Percentiles rank a stretch among this genome's conserved stretches.
These are phyloP conservation scores for Pythium brassicae DNA, from an alignment of 352 stramenopile genomes.

Conservation along the genomic window DNA sequence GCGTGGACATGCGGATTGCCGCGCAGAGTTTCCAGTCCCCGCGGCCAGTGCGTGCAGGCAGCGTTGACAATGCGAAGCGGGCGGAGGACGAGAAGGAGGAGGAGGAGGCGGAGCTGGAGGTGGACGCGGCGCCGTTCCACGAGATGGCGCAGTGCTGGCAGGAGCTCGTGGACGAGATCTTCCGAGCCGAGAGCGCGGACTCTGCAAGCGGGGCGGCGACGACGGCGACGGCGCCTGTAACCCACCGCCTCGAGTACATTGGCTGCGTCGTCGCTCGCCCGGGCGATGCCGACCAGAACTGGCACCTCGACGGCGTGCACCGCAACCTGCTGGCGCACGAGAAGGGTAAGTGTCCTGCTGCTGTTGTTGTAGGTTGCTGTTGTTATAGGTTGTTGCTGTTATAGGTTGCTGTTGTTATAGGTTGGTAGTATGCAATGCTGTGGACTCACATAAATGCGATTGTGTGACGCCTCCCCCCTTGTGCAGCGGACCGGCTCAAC, in stretches of 20 bases:
- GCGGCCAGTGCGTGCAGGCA: slow-evolving; percentile 3
- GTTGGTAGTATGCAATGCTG: background rate
- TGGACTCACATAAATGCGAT: too few species aligned
- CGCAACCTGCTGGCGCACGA: slow-evolving; percentile 43
- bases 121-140: slow-evolving; percentile 26
- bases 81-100: background rate
- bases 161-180: slow-evolving; percentile 16
- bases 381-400: too few species aligned
- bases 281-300: slow-evolving; percentile 67
- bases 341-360: slow-evolving; percentile 34
- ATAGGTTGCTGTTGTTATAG: too few species aligned
- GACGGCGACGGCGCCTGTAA: slow-evolving; percentile 8
- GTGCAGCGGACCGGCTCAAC: slow-evolving; percentile 59
- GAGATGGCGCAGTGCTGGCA: slow-evolving; percentile 31
- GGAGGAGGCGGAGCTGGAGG: background rate
- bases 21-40: slow-evolving; percentile 9
- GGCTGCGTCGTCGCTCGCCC: slow-evolving; percentile 64
- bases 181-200: background rate
- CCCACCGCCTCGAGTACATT: slow-evolving; percentile 59
- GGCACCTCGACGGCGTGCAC: slow-evolving; percentile 76
- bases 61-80: background rate
- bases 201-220: slow-evolving; percentile 8
- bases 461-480: background rate
- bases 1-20: slow-evolving; percentile 66
- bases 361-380: too few species aligned